Percentiles rank a stretch among this genome's conserved stretches.
Conservation (phyloP, 257 asterid species). For the Solanum bulbocastanum region DNA sequence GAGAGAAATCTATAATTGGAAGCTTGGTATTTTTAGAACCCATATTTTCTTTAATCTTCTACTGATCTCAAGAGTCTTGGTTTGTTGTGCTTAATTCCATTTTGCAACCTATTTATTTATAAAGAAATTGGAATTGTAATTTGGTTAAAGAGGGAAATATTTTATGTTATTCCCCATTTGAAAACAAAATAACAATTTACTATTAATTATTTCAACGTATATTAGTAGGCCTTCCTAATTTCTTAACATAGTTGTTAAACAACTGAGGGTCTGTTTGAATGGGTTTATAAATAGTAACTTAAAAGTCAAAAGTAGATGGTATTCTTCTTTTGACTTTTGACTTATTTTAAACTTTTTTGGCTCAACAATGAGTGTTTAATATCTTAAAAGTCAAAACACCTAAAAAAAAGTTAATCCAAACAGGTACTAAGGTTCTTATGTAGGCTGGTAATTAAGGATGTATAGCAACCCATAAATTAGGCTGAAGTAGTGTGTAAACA, state of each 20-base stretch:
- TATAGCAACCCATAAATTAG: too few relatives aligned
- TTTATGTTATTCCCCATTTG: background rate
- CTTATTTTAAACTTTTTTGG: too few relatives aligned
- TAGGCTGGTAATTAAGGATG: too few relatives aligned
- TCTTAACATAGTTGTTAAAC: background rate
- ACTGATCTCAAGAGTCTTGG: background rate
- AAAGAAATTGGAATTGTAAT: background rate
- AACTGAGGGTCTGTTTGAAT: too few relatives aligned
- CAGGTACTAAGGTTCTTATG: too few relatives aligned
- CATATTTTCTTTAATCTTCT: conserved; percentile 7
- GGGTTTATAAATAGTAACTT: too few relatives aligned
- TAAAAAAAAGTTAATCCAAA: too few relatives aligned
- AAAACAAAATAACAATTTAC: background rate
- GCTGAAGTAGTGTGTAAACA: too few relatives aligned
- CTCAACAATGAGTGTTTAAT: too few relatives aligned
- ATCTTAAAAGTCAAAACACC: too few relatives aligned
- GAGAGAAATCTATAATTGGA: conserved; percentile 39
- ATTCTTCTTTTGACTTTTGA: too few relatives aligned
- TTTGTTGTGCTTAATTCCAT: background rate
- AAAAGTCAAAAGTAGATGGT: too few relatives aligned
- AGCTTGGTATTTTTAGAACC: conserved; percentile 31
- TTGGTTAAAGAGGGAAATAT: background rate
- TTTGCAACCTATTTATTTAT: background rate
- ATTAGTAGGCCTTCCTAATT: background rate
- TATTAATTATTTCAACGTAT: background rate